These are phyloP conservation scores for Chenopodium berlandieri DNA, from an alignment of 148 eudicot species.

Conservation along the genomic window DNA sequence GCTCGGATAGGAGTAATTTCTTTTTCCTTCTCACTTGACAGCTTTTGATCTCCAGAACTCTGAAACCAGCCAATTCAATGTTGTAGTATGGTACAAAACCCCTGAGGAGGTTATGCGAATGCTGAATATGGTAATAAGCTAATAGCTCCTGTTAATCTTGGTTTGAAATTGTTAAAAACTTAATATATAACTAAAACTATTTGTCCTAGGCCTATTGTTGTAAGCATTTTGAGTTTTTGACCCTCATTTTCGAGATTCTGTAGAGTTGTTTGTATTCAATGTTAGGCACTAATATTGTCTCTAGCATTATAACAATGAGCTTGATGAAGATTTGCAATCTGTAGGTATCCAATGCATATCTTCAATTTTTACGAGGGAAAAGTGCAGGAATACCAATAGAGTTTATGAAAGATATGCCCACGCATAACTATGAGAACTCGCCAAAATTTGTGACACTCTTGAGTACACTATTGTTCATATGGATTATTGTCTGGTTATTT, in stretches of 20 bases:
- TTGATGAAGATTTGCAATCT: conserved; percentile 6
- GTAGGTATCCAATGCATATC: conserved; percentile 79
- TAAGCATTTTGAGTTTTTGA: background rate
- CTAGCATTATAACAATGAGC: background rate
- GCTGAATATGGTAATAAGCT: conserved; percentile 67
- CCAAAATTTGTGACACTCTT: conserved; percentile 55
- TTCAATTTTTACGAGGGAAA: conserved; percentile 45
- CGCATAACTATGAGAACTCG: conserved; percentile 39
- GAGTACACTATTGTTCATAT: conserved; percentile 68
- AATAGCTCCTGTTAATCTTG: background rate
- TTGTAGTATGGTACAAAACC: conserved; percentile 67
- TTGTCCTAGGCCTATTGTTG: background rate
- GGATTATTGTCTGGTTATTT: conserved; percentile 61
- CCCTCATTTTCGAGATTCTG: background rate
- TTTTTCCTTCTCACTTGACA: conserved; percentile 26
- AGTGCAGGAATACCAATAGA: conserved; percentile 49
- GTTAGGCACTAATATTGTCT: background rate
- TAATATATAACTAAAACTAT: too few species aligned
- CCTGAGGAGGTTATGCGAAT: conserved; percentile 50
- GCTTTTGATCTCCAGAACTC: conserved; percentile 80
- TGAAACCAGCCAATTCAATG: conserved; percentile 46
- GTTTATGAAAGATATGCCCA: conserved; percentile 91
- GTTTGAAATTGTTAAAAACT: background rate
- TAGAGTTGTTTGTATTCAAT: background rate
- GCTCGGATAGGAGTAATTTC: background rate